These are phyloP conservation scores for Vitis labrusca DNA, from an alignment of 164 flowering plant species.

Conservation along the genomic window DNA sequence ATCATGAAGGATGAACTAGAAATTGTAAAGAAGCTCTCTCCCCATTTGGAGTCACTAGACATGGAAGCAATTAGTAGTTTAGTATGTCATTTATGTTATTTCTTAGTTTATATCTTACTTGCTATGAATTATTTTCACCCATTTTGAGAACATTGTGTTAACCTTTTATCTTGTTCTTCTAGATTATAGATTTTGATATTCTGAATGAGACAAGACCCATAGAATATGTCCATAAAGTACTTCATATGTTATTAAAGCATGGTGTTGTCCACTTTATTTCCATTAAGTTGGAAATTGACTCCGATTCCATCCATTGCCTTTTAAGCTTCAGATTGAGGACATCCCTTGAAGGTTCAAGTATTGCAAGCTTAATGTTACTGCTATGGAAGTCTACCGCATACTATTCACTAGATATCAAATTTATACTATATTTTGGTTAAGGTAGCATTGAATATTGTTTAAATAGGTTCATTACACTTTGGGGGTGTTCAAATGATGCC, in stretches of 20 bases:
- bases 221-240: slow-evolving; percentile 55
- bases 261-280: slow-evolving; percentile 86
- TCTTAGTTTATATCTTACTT: background rate
- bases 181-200: slow-evolving; percentile 89
- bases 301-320: slow-evolving; percentile 87
- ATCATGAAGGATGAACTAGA: slow-evolving; percentile 61
- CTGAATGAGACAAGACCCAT: slow-evolving; percentile 77
- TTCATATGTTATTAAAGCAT: slow-evolving; percentile 63
- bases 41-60: slow-evolving; percentile 55
- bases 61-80: slow-evolving; percentile 71
- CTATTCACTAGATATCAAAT: background rate
- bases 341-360: background rate
- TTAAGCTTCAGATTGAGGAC: slow-evolving; percentile 63
- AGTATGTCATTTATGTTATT: slow-evolving; percentile 31
- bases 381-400: background rate
- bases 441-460: too few species aligned
- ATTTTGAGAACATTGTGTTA: slow-evolving; percentile 2
- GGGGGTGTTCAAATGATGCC: too few species aligned
- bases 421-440: too few species aligned
- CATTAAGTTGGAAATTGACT: slow-evolving; percentile 75
- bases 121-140: background rate
- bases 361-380: background rate
- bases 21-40: slow-evolving; percentile 79
- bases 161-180: slow-evolving; percentile 16
- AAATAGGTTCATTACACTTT: too few species aligned